Evolutionary conservation across 2,329 filamentous ascomycete species (phyloP).

Genomic region (Penicillium sumatraense): DNA sequence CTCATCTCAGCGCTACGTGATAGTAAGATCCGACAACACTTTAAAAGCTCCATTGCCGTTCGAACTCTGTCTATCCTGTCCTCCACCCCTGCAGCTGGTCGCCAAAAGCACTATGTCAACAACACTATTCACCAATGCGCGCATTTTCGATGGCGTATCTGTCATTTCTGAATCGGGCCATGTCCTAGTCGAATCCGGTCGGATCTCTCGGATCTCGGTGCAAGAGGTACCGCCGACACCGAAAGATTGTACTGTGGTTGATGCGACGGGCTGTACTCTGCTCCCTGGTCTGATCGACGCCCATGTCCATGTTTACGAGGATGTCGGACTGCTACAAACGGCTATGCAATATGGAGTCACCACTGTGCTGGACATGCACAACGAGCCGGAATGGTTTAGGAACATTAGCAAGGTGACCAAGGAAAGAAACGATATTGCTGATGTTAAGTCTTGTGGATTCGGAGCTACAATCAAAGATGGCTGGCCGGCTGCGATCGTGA

Average conservation of each 20-base stretch:
- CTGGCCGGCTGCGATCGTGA: constrained; percentile 14
- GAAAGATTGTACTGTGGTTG: neutral
- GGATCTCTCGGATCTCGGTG: constrained; percentile 8
- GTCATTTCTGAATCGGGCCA: constrained; percentile 9
- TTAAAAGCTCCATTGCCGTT: neutral
- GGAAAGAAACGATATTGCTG: constrained; percentile 10
- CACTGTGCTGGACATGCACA: constrained; percentile 13
- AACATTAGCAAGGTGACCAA: constrained; percentile 4
- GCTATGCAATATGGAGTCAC: constrained; percentile 13
- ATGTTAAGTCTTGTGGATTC: constrained; percentile 16
- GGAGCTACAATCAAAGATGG: constrained; percentile 12
- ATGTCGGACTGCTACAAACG: constrained; percentile 9
- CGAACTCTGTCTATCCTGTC: too few relatives aligned
- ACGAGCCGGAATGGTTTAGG: constrained; percentile 15
- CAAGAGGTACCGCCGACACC: neutral
- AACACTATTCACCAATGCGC: constrained; percentile 10
- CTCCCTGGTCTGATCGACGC: constrained; percentile 17
- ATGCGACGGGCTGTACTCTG: constrained; percentile 13
- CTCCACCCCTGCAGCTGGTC: too few relatives aligned
- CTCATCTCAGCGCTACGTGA: too few relatives aligned
- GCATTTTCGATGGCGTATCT: constrained; percentile 13
- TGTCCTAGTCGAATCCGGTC: constrained; percentile 10
- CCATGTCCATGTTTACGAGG: constrained; percentile 12
- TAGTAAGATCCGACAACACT: too few relatives aligned
- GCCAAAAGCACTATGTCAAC: constrained; percentile 6